Evolutionary conservation across 2,329 filamentous ascomycete species (phyloP), one percentile per base, ranked within the genome.

Genomic region (Metarhizium album): DNA sequence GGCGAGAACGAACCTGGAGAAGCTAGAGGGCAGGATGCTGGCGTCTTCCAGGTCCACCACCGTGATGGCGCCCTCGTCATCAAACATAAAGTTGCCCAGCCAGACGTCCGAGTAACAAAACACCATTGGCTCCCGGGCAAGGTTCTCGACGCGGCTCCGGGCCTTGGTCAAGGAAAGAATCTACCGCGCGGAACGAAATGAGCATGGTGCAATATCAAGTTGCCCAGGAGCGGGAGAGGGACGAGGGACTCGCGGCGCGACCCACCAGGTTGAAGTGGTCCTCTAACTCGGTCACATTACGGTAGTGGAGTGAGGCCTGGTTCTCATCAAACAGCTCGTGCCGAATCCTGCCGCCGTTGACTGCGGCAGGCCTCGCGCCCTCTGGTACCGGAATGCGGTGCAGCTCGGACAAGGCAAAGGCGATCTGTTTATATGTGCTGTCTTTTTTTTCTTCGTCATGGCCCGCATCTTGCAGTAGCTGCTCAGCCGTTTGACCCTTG

Each of bases 21-120:
- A 55, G 46, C 57, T 58, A 23, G 56, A 57, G 16, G 56, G 57
- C 13, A 59, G 47, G 31, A 58, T 48, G 47, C 57, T 59, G 14
- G 47, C 20, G 7, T 46, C 45, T n/a, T 37, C 42, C 18, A 58
- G 55, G 18, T 59, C 57, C 31, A 58, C 45, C 11, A 55, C 53
- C 14, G n/a, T 40, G 11, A 58, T 42, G 11, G 24, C 23, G 33
- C 45, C 45, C 14, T 54, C 29, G 3, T 55, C 35, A 42, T 55
- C 53, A 11, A 59, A 54, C 3, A 58, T 54, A 33, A 55, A 59
- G 46, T 59, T 59, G 11, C 23, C 54, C 14, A 46, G 49, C 38
- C 43, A 53, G 31, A 54, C 2, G 40, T 58, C 56, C 2, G 54
- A 50, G 27, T 55, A 50, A 40, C 57, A 58, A 51, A 58, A 59